Conservation (phyloP, 768 basidiomycete species). For the Lactifluus subvellereus region DNA sequence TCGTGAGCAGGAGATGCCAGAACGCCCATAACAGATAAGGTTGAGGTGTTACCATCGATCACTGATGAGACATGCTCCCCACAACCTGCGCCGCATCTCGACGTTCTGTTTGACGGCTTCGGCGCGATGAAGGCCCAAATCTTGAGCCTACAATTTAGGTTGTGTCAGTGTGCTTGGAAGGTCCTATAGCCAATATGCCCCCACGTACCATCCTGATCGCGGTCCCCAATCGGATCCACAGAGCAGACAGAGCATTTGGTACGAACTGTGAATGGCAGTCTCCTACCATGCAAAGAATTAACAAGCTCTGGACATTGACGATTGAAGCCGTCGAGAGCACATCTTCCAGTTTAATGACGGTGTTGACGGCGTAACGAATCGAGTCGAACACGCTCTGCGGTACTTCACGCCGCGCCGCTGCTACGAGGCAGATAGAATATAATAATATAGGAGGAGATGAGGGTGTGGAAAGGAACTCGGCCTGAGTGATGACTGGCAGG, state of each 20-base stretch:
- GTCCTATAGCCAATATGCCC: slow-evolving; percentile 12
- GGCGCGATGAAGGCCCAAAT: slow-evolving; percentile 90
- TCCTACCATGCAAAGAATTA: slow-evolving; percentile 81
- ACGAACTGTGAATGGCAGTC: slow-evolving; percentile 90
- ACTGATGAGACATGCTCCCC: slow-evolving; percentile 91
- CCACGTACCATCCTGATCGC: slow-evolving; percentile 84
- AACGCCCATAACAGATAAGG: slow-evolving; percentile 12
- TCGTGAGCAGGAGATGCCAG: slow-evolving; percentile 13
- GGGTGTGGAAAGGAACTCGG: slow-evolving; percentile 75
- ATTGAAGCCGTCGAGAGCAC: slow-evolving; percentile 83
- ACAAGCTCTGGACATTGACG: slow-evolving; percentile 79
- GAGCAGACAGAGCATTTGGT: slow-evolving; percentile 75
- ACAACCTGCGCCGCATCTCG: slow-evolving; percentile 82
- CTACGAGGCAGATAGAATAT: slow-evolving; percentile 91
- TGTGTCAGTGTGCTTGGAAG: slow-evolving; percentile 3
- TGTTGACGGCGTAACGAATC: slow-evolving; percentile 82
- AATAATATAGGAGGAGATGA: slow-evolving; percentile 77
- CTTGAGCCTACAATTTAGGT: slow-evolving; percentile 67
- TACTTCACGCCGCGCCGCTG: slow-evolving; percentile 78
- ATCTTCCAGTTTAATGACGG: slow-evolving; percentile 82
- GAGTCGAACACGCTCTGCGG: slow-evolving; percentile 85
- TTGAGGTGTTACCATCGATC: slow-evolving; percentile 72
- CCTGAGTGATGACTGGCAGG: slow-evolving; percentile 81
- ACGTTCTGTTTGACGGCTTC: slow-evolving; percentile 80
- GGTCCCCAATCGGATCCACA: slow-evolving; percentile 81